These are phyloP conservation scores for Diospyros lotus DNA, from an alignment of 148 eudicot species.

Conservation along the genomic window DNA sequence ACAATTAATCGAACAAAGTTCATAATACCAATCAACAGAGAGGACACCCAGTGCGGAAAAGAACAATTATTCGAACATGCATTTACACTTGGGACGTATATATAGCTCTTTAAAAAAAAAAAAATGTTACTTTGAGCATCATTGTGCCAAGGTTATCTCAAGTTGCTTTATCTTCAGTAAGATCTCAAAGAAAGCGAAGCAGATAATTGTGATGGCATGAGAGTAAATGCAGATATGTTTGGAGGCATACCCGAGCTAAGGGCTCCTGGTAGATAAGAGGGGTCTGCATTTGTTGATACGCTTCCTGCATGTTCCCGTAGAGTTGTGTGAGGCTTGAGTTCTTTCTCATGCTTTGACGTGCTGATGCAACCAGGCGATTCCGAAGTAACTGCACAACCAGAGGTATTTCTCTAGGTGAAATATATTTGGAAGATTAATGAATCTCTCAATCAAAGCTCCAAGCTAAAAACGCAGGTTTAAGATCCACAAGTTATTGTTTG, in stretches of 20 bases:
- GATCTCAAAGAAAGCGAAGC: neutral
- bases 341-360: conserved; percentile 60
- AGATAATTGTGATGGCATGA: neutral
- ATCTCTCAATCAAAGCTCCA: neutral
- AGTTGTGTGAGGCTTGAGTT: conserved; percentile 73
- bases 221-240: neutral
- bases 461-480: neutral
- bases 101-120: no score
- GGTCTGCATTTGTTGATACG: conserved; percentile 86
- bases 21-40: no score
- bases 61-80: no score
- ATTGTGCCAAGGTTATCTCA: neutral
- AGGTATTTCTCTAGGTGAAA: neutral
- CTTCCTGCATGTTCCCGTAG: conserved; percentile 88
- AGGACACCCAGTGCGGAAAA: no score
- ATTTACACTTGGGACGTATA: no score
- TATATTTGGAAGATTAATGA: neutral
- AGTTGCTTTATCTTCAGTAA: neutral
- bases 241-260: conserved; percentile 45
- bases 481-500: neutral
- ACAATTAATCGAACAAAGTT: no score
- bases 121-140: neutral
- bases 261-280: conserved; percentile 75
- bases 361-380: conserved; percentile 65
- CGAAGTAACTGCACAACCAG: conserved; percentile 60